These are phyloP conservation scores for Saccharomyces pastorianus DNA, from an alignment of 1,139 yeast species.

Conservation along the genomic window DNA sequence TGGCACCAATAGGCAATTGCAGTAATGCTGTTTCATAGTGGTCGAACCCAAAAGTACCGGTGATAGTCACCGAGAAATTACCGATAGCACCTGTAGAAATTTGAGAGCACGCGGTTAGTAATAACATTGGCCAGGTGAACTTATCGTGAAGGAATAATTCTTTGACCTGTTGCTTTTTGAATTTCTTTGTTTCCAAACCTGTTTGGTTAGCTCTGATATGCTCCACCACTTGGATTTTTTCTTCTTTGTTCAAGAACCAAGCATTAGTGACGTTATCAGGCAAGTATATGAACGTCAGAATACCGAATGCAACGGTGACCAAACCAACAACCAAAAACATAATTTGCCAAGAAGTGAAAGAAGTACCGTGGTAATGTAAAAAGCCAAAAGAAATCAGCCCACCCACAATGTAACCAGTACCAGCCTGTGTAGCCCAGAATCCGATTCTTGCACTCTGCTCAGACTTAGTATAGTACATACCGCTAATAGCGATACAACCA, in stretches of 20 bases:
- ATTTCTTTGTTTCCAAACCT: constrained; percentile 50
- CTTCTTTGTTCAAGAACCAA: constrained; percentile 43
- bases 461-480: constrained; percentile 45
- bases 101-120: constrained; percentile 33
- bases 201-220: constrained; percentile 43
- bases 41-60: constrained; percentile 41
- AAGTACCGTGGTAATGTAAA: constrained; percentile 32
- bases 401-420: constrained; percentile 49
- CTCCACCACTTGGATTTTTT: constrained; percentile 44
- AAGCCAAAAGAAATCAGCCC: constrained; percentile 49
- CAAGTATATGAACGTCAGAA: constrained; percentile 37
- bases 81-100: constrained; percentile 41
- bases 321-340: constrained; percentile 45
- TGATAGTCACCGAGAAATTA: constrained; percentile 41
- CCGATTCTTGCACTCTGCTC: constrained; percentile 50
- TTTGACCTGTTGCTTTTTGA: constrained; percentile 45
- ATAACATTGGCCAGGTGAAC: constrained; percentile 40
- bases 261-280: constrained; percentile 52
- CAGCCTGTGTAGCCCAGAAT: constrained; percentile 39
- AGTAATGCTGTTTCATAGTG: constrained; percentile 35
- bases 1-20: constrained; percentile 42
- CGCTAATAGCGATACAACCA: constrained; percentile 48
- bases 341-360: constrained; percentile 41
- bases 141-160: constrained; percentile 38
- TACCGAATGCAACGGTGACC: constrained; percentile 44